Evolutionary conservation across 768 basidiomycete species (phyloP), one percentile per base, ranked within the genome.

Genomic region (Calvatia gigantea): DNA sequence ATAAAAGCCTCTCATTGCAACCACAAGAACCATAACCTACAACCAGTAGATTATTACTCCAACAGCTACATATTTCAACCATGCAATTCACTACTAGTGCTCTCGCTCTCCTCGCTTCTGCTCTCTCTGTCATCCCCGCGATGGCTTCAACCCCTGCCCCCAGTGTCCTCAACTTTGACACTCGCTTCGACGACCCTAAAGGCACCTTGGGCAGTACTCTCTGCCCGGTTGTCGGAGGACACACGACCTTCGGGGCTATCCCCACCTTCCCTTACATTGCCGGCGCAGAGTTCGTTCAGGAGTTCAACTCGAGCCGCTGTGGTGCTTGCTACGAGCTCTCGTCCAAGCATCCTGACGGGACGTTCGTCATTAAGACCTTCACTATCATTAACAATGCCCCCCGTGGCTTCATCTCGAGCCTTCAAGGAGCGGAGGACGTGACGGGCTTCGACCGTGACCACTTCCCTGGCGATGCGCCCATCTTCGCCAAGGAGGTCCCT

Each of bases 221-320:
- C 1, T 58, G 57, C 52, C 54, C 57, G 17, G 53, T 52, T 17
- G 52, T 49, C n/a, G 52, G 37, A 8, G 57, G 57, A 29, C 27
- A 33, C 57, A 21, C 29, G 31, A 58, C 57, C 57, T 54, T 58
- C 25, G 51, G 51, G 21, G 19, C 21, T 5, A 53, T 58, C 25
- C 57, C 57, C 3, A 54, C 25, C 45, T 58, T 35, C 52, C 57
- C 57, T n/a, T 39, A 42, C 46, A 48, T 58, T 2, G 57, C 52
- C 28, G 52, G 57, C 37, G 45, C 50, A 4, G 6, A 37, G 6
- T 9, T 45, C 23, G 39, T 51, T 14, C 48, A 43, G 19, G 50
- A 43, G 2, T 57, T 57, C 44, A 57, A 57, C 28, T 54, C 51
- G 27, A 32, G 46, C 14, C 23, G 8, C 27, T 58, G 57, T 33